These are phyloP conservation scores for Moesziomyces sp. DNA, from an alignment of 1,284 basidiomycete genomes.

Conservation along the genomic window DNA sequence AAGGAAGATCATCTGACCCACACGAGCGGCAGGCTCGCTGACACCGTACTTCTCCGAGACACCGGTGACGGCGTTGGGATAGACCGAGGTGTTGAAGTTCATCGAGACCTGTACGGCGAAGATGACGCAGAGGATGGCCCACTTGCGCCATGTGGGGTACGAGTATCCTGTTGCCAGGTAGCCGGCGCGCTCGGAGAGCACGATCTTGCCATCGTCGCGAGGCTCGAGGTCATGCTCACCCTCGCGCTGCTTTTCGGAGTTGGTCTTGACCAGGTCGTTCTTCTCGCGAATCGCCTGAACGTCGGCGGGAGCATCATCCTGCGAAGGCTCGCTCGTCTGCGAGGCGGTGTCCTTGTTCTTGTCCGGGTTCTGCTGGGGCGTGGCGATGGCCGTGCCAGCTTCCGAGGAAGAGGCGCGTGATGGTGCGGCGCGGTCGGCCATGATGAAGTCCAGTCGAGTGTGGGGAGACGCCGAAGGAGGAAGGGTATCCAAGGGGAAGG, in stretches of 20 bases:
- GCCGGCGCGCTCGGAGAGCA: conserved; percentile 65
- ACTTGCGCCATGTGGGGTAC: conserved; percentile 67
- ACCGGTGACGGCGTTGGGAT: conserved; percentile 63
- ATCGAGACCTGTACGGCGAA: conserved; percentile 68
- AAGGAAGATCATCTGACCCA: conserved; percentile 69
- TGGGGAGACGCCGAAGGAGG: too few relatives aligned
- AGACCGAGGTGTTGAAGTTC: conserved; percentile 69
- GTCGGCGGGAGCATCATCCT: conserved; percentile 11
- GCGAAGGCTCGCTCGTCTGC: conserved; percentile 12
- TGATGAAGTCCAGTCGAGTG: background rate
- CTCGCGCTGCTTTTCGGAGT: conserved; percentile 46
- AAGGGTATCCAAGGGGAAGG: background rate
- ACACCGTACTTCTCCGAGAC: conserved; percentile 66
- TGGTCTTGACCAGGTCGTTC: conserved; percentile 43
- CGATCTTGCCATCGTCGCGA: conserved; percentile 61
- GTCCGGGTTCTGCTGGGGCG: conserved; percentile 2
- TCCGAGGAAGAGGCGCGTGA: conserved; percentile 26
- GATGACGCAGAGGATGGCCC: conserved; percentile 68
- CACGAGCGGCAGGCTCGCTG: conserved; percentile 67
- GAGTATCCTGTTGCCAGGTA: conserved; percentile 61
- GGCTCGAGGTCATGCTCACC: conserved; percentile 45
- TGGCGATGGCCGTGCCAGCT: conserved; percentile 20
- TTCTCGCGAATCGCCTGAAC: conserved; percentile 40
- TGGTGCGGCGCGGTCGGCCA: conserved; percentile 19
- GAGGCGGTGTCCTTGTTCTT: conserved; percentile 12